A percentile compares a stretch with the other conserved stretches of the same genome.
phyloP scores from a whole-genome alignment of 2,329 filamentous ascomycete species.

The Aspergillus ruber region DNA sequence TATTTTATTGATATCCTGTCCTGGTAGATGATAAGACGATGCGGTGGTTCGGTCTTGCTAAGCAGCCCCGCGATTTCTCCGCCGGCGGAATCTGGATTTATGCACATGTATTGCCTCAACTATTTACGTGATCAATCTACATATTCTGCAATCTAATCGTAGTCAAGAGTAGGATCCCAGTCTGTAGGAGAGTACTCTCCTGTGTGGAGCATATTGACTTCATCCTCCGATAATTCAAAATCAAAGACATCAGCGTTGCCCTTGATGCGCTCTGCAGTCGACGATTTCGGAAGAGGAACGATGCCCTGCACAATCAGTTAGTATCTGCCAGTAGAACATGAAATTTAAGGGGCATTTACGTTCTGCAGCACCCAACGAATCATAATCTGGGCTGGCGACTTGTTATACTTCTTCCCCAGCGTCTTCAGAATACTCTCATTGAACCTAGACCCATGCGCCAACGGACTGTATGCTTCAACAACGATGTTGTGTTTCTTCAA shows the following conservation, averaged over 20 bases:
- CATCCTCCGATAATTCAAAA: conserved; percentile 52
- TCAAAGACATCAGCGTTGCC: conserved; percentile 57
- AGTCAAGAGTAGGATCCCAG: conserved; percentile 49
- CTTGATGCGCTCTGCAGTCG: conserved; percentile 52
- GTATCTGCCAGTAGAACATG: conserved; percentile 8
- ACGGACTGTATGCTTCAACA: conserved; percentile 73
- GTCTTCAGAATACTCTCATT: conserved; percentile 56
- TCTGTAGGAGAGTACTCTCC: conserved; percentile 52
- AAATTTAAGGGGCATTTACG: conserved; percentile 46
- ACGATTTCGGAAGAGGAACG: conserved; percentile 58
- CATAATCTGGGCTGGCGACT: conserved; percentile 66
- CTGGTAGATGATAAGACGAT: neutral
- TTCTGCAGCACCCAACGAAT: conserved; percentile 75
- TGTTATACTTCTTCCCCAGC: conserved; percentile 62
- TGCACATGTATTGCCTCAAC: conserved; percentile 5
- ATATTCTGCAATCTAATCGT: conserved; percentile 15
- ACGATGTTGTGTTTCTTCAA: conserved; percentile 62
- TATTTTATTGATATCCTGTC: neutral
- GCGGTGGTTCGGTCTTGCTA: conserved; percentile 12
- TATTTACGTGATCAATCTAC: neutral
- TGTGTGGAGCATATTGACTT: conserved; percentile 52
- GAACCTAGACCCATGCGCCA: conserved; percentile 66
- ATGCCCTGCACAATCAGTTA: conserved; percentile 43
- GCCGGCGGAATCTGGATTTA: conserved; percentile 2
- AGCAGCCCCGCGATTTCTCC: conserved; percentile 21